These are phyloP conservation scores for Angophora floribunda DNA, from an alignment of 345 rosid species.

Conservation along the genomic window DNA sequence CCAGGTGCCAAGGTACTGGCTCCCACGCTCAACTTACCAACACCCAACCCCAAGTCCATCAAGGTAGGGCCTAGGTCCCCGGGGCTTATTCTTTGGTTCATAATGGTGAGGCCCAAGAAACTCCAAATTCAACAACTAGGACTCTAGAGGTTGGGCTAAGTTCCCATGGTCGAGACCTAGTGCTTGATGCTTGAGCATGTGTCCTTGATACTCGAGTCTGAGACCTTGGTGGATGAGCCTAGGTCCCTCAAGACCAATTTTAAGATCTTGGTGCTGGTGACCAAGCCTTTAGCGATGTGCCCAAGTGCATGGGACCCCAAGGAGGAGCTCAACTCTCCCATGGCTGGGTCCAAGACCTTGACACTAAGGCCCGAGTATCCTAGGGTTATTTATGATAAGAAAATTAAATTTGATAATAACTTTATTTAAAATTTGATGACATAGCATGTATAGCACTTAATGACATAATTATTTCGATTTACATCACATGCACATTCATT, in stretches of 20 bases:
- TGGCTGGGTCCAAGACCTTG: background rate
- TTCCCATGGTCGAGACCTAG: background rate
- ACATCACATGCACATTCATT: background rate
- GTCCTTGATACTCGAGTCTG: background rate
- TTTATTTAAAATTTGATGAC: background rate
- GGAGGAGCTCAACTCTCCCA: background rate
- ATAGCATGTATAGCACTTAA: background rate
- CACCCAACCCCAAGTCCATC: background rate
- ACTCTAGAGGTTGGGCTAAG: fast-evolving
- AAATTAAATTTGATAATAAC: background rate
- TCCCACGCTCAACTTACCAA: background rate
- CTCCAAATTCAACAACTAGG: background rate
- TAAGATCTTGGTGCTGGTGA: background rate
- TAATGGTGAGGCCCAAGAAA: fast-evolving
- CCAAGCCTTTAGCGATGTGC: background rate
- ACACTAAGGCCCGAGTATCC: background rate
- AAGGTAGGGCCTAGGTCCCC: background rate
- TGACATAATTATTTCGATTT: background rate
- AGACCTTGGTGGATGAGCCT: background rate
- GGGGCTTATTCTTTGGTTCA: background rate
- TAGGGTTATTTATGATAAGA: background rate
- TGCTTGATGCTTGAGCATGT: background rate
- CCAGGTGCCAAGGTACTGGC: background rate
- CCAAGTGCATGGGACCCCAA: background rate
- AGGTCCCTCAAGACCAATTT: background rate